These are phyloP conservation scores for Alnus rubra DNA, from an alignment of 306 rosid genomes.

Conservation along the genomic window DNA sequence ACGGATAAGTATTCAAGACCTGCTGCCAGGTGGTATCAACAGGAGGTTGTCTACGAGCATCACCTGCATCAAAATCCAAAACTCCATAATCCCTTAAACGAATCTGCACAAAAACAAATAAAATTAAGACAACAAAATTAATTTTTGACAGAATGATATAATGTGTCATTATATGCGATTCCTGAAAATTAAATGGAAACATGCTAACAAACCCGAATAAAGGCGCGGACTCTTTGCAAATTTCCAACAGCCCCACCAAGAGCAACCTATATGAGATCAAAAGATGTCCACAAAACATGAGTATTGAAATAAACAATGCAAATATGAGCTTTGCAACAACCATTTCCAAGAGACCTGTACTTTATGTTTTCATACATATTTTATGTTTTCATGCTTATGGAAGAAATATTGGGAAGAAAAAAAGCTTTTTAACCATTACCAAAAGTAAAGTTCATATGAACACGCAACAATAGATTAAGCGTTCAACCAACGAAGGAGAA, in stretches of 20 bases:
- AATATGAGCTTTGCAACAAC: conserved; percentile 22
- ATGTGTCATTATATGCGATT: conserved; percentile 14
- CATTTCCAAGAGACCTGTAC: conserved; percentile 14
- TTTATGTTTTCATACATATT: background rate
- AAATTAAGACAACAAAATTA: conserved; percentile 8
- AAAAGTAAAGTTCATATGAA: conserved; percentile 11
- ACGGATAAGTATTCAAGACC: conserved; percentile 48
- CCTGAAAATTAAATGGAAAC: conserved; percentile 21
- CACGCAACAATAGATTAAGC: conserved; percentile 16
- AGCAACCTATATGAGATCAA: conserved; percentile 68
- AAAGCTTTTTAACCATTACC: conserved; percentile 1
- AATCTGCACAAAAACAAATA: conserved; percentile 55
- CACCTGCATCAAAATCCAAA: conserved; percentile 90
- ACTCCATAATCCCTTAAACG: conserved; percentile 95
- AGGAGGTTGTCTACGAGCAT: conserved; percentile 95
- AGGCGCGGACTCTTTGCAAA: conserved; percentile 90
- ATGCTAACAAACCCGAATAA: conserved; percentile 89
- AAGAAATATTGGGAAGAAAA: background rate
- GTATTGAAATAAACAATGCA: conserved; percentile 20
- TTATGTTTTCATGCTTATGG: conserved; percentile 10
- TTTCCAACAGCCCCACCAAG: conserved; percentile 98
- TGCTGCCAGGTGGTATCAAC: conserved; percentile 99
- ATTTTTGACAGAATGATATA: conserved; percentile 9
- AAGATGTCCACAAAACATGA: conserved; percentile 14
- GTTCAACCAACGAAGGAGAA: conserved; percentile 12